phyloP scores from a whole-genome alignment of 73 alveolate genomes.

The Tetrahymena thermophila region DNA sequence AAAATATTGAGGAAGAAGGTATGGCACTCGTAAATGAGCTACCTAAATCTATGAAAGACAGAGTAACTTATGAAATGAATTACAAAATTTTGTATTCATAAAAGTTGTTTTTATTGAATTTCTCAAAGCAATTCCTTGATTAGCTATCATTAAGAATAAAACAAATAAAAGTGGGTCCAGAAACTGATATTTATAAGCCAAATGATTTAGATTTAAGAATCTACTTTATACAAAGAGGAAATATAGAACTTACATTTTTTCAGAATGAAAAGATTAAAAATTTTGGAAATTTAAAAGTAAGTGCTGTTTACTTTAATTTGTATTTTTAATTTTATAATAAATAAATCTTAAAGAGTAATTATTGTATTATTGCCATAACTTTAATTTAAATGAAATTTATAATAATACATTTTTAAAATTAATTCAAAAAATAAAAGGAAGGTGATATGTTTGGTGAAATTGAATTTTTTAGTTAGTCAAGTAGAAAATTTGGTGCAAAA shows the following conservation, averaged over 20 bases:
- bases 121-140: slow-evolving; percentile 11
- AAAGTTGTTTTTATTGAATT: slow-evolving; percentile 5
- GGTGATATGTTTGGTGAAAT: slow-evolving; percentile 80
- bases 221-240: slow-evolving; percentile 4
- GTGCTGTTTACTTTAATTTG: slow-evolving; percentile 44
- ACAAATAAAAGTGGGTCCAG: slow-evolving; percentile 65
- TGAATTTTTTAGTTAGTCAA: slow-evolving; percentile 68
- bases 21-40: slow-evolving; percentile 25
- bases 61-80: slow-evolving; percentile 42
- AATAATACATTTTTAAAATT: slow-evolving; percentile 47
- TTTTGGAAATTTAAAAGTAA: slow-evolving; percentile 56
- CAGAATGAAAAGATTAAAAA: slow-evolving; percentile 53
- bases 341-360: too few species aligned
- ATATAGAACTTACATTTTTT: neutral
- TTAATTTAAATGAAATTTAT: too few species aligned
- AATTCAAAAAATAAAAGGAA: neutral
- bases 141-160: slow-evolving; percentile 40
- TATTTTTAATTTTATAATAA: slow-evolving; percentile 14
- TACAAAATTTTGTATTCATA: slow-evolving; percentile 14
- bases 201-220: slow-evolving; percentile 47
- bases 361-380: too few species aligned
- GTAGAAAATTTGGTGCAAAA: slow-evolving; percentile 71
- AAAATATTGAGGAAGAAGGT: slow-evolving; percentile 42
- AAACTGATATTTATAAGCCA: slow-evolving; percentile 57
- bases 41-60: slow-evolving; percentile 30